Conservation (phyloP, 208 protist species). For the Herpetomonas samuelpessoai region DNA sequence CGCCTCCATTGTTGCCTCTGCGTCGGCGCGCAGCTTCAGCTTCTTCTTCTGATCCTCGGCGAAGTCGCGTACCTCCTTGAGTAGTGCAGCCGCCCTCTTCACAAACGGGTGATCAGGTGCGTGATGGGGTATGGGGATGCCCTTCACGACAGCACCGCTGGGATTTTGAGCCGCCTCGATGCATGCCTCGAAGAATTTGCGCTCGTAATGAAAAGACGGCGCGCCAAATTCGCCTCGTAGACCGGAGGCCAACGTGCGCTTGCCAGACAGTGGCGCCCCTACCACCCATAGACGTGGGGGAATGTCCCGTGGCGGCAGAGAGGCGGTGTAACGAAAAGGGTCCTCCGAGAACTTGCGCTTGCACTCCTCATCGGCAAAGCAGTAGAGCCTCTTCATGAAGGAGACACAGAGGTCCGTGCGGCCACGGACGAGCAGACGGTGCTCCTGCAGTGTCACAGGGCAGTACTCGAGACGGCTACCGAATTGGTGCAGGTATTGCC, state of each 20-base stretch:
- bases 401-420: slow-evolving; percentile 48
- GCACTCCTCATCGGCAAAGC: slow-evolving; percentile 68
- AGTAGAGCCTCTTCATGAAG: slow-evolving; percentile 65
- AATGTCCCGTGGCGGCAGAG: slow-evolving; percentile 31
- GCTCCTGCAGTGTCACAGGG: slow-evolving; percentile 74
- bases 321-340: slow-evolving; percentile 59
- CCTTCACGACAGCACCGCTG: slow-evolving; percentile 47
- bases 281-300: slow-evolving; percentile 85
- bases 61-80: slow-evolving; percentile 58
- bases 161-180: slow-evolving; percentile 57
- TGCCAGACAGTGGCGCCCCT: slow-evolving; percentile 58
- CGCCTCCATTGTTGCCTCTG: slow-evolving; percentile 51
- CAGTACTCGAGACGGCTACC: slow-evolving; percentile 76
- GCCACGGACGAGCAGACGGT: slow-evolving; percentile 68
- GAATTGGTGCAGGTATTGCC: slow-evolving; percentile 79
- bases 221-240: slow-evolving; percentile 59
- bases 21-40: slow-evolving; percentile 51
- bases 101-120: slow-evolving; percentile 42
- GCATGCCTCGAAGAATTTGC: slow-evolving; percentile 71
- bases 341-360: slow-evolving; percentile 54
- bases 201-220: slow-evolving; percentile 66
- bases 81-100: slow-evolving; percentile 35
- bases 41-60: slow-evolving; percentile 49
- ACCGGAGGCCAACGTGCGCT: slow-evolving; percentile 60
- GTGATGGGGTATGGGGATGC: slow-evolving; percentile 55